Evolutionary conservation across 139 green algal species (phyloP).

Genomic region (Astrephomene gubernaculifera): DNA sequence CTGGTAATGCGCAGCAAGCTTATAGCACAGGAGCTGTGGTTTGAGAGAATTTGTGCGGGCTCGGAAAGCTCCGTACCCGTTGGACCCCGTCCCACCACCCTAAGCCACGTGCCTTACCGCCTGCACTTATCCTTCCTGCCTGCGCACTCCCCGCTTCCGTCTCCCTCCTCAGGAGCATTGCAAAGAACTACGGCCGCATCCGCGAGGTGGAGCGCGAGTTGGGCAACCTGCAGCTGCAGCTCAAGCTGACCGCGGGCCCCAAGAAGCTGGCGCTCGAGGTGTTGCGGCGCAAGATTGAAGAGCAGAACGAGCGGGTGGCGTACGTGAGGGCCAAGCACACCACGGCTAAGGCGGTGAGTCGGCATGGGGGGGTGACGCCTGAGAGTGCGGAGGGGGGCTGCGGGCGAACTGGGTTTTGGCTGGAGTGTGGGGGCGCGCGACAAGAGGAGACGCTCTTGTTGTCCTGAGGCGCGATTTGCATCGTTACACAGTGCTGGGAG

Average conservation of each 20-base stretch:
- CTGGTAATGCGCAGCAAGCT: not conserved
- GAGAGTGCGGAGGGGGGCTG: no score
- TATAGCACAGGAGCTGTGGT: no score
- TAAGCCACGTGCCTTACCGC: no score
- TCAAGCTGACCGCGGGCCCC: conserved; percentile 66
- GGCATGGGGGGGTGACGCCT: not conserved
- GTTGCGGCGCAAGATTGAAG: conserved; percentile 74
- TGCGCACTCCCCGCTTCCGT: not conserved
- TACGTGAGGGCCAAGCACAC: conserved; percentile 44
- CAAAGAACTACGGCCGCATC: conserved; percentile 66
- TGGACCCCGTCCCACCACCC: no score
- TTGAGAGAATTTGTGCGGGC: no score
- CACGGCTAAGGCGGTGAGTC: conserved; percentile 58
- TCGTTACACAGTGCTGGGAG: no score
- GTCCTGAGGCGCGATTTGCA: no score
- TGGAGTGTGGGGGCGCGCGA: no score
- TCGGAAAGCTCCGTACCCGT: no score
- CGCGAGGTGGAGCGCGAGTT: conserved; percentile 71
- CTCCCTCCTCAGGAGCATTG: conserved; percentile 57
- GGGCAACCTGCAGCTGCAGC: conserved; percentile 64
- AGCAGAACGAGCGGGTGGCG: conserved; percentile 60
- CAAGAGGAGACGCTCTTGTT: no score
- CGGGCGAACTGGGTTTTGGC: no score
- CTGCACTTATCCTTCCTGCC: not conserved
- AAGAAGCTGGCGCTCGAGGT: conserved; percentile 69